Percentiles rank a stretch among this genome's conserved stretches.
Conservation (phyloP, 345 rosid genomes). For the Citrus glauca region DNA sequence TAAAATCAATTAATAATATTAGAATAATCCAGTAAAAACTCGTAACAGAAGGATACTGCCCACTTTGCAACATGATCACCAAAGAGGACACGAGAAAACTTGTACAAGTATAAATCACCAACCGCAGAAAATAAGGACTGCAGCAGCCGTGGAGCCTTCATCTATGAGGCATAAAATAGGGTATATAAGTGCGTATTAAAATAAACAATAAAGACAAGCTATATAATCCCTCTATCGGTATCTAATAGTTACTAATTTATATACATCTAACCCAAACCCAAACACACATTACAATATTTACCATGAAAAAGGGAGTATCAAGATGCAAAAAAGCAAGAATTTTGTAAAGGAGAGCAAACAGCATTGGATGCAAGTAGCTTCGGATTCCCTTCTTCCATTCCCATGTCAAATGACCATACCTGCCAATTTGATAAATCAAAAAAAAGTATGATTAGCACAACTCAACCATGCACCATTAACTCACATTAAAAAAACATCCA, state of each 20-base stretch:
- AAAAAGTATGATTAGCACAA: neutral
- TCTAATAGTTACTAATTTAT: neutral
- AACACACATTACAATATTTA: constrained; percentile 23
- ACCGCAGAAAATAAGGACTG: constrained; percentile 81
- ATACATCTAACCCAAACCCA: neutral
- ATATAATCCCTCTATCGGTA: neutral
- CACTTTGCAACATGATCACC: constrained; percentile 58
- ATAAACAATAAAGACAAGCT: constrained; percentile 7
- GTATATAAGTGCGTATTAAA: neutral
- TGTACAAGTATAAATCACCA: constrained; percentile 84
- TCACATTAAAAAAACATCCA: neutral
- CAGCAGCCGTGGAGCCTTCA: constrained; percentile 65
- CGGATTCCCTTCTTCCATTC: constrained; percentile 89
- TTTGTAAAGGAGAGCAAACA: constrained; percentile 66
- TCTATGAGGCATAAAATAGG: constrained; percentile 35
- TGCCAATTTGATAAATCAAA: constrained; percentile 23
- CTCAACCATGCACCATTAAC: neutral
- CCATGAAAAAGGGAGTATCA: constrained; percentile 77
- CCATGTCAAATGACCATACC: constrained; percentile 95
- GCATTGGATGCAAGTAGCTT: constrained; percentile 87
- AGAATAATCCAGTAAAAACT: neutral
- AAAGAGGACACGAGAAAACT: constrained; percentile 54
- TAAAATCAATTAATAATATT: neutral
- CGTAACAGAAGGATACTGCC: constrained; percentile 72
- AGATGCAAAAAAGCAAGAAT: constrained; percentile 58